These are phyloP conservation scores for Porodaedalea pini DNA, from an alignment of 1,284 basidiomycete genomes.

Conservation along the genomic window DNA sequence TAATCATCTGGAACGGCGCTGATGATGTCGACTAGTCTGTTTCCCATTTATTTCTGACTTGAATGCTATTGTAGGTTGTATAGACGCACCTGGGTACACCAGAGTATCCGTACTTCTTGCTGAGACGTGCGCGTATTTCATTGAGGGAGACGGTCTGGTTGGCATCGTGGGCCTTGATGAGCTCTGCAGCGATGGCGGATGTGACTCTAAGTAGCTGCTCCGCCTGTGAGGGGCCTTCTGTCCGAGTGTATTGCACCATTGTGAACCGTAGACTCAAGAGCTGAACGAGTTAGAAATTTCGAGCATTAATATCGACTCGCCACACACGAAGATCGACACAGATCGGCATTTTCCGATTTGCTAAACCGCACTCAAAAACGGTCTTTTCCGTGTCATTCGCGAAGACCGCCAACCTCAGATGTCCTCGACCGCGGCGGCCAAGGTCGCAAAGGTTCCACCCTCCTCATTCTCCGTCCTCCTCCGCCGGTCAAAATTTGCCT, in stretches of 20 bases:
- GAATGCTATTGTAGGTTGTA: not conserved
- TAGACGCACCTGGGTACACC: conserved; percentile 67
- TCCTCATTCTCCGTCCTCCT: conserved; percentile 71
- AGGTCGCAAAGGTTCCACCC: conserved; percentile 33
- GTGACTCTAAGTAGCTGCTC: conserved; percentile 90
- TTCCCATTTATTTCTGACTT: not conserved
- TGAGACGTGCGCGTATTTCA: conserved; percentile 80
- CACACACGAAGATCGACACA: too few relatives aligned
- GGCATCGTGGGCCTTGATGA: conserved; percentile 86
- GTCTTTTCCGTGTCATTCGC: not conserved
- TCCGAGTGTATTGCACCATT: conserved; percentile 12
- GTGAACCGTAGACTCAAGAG: not conserved
- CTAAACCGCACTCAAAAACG: too few relatives aligned
- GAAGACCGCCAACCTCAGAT: too few relatives aligned
- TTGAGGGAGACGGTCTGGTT: conserved; percentile 82
- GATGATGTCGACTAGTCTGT: conserved; percentile 88
- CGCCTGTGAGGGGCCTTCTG: conserved; percentile 76
- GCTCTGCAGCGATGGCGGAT: conserved; percentile 90
- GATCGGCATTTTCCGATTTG: not conserved
- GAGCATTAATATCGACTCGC: not conserved
- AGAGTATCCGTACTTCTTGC: conserved; percentile 85
- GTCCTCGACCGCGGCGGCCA: conserved; percentile 29
- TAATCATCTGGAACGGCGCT: conserved; percentile 98
- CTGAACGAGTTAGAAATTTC: not conserved
- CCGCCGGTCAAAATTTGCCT: conserved; percentile 71